Percentiles rank a stretch among this genome's conserved stretches.
Evolutionary conservation across 495 filamentous ascomycete species (phyloP).

Genomic region (Xylaria grammica): DNA sequence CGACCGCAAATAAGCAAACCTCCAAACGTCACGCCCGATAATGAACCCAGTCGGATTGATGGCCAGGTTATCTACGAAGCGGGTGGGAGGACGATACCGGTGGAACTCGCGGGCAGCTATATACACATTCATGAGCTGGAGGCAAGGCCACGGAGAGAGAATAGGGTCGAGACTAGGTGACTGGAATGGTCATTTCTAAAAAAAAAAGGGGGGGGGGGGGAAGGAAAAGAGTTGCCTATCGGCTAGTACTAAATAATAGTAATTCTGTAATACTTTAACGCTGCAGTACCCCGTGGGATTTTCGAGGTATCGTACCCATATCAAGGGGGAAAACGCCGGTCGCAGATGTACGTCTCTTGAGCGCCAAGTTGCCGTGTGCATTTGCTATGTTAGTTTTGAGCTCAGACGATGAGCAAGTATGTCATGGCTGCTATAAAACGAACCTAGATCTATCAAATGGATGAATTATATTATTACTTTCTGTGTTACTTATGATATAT

Average conservation of each 20-base stretch:
- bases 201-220: background rate
- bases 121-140: conserved; percentile 3
- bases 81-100: background rate
- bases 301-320: background rate
- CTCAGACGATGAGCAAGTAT: too few relatives aligned
- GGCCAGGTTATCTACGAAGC: conserved; percentile 1
- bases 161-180: background rate
- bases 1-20: background rate
- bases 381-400: too few relatives aligned
- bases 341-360: too few relatives aligned
- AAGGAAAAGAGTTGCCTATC: too few relatives aligned
- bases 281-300: too few relatives aligned
- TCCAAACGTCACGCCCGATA: background rate
- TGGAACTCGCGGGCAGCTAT: background rate
- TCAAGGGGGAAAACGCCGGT: background rate
- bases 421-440: too few relatives aligned
- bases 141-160: background rate
- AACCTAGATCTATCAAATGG: too few relatives aligned
- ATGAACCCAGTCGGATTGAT: background rate
- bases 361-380: too few relatives aligned
- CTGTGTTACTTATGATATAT: background rate
- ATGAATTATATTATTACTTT: conserved; percentile 3
- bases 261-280: too few relatives aligned
- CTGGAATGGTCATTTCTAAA: background rate
- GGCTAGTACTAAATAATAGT: too few relatives aligned